A percentile compares a stretch with the other conserved stretches of the same genome.
These are phyloP conservation scores for Lepidium aucheri DNA, from an alignment of 345 rosid species.

Conservation along the genomic window DNA sequence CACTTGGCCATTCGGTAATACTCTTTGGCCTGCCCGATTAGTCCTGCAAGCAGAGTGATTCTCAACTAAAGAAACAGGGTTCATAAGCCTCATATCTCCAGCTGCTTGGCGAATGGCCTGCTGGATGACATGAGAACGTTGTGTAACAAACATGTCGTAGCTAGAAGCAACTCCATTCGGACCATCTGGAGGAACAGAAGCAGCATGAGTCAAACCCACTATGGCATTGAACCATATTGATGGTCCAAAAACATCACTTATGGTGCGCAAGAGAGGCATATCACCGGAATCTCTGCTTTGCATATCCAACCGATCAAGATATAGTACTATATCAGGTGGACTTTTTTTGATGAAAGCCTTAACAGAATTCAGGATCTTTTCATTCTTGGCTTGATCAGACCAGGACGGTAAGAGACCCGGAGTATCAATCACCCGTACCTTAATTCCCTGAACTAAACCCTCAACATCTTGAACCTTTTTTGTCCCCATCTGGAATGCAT, in stretches of 20 bases:
- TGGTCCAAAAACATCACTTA: constrained; percentile 85
- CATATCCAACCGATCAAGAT: constrained; percentile 96
- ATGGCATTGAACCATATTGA: constrained; percentile 99
- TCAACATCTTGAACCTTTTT: constrained; percentile 91
- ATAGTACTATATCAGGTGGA: constrained; percentile 94
- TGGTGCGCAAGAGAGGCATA: constrained; percentile 92
- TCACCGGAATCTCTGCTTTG: constrained; percentile 92
- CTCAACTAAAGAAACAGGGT: constrained; percentile 95
- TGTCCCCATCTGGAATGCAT: constrained; percentile 89
- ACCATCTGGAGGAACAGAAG: constrained; percentile 99
- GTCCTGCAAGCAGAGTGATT: constrained; percentile 98
- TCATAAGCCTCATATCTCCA: constrained; percentile 99
- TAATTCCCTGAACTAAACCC: constrained; percentile 96
- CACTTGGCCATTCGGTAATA: constrained; percentile 97
- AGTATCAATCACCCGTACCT: constrained; percentile 94
- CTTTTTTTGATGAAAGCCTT: constrained; percentile 74
- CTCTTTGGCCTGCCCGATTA: constrained; percentile 96
- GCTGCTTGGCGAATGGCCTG: constrained; percentile 99
- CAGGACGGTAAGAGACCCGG: constrained; percentile 94
- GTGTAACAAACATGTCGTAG: constrained; percentile 98
- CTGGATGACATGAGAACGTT: constrained; percentile 90
- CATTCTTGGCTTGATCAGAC: constrained; percentile 91
- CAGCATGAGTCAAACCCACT: constrained; percentile 98
- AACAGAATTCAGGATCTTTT: constrained; percentile 79
- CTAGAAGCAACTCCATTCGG: constrained; percentile 90